These are phyloP conservation scores for Coemansia sp. DNA, from an alignment of 192 early-diverging fungal species.

Conservation along the genomic window DNA sequence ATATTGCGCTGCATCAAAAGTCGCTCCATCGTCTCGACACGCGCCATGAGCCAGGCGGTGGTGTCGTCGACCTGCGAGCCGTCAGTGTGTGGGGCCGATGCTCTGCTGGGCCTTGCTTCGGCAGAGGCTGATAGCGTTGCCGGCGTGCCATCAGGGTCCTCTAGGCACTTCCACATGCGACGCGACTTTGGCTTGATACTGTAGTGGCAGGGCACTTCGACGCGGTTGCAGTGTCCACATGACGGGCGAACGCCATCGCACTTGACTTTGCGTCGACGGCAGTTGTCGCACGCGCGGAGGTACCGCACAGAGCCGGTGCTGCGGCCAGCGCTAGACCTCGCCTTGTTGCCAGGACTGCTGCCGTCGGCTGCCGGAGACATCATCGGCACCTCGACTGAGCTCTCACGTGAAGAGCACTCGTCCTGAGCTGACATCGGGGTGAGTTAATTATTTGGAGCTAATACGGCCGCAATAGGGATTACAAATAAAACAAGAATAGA, in stretches of 20 bases:
- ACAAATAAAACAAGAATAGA: no score
- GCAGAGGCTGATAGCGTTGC: background rate
- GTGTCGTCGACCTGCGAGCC: constrained; percentile 18
- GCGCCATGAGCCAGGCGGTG: constrained; percentile 44
- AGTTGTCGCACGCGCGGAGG: constrained; percentile 54
- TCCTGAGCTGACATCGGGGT: background rate
- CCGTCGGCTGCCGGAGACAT: background rate
- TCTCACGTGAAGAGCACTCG: constrained; percentile 27
- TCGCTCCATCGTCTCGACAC: constrained; percentile 53
- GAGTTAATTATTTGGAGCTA: background rate
- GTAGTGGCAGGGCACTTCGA: constrained; percentile 48
- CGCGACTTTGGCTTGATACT: constrained; percentile 55
- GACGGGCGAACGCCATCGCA: constrained; percentile 49
- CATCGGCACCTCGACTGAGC: constrained; percentile 18
- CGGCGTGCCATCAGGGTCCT: constrained; percentile 10
- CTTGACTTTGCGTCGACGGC: constrained; percentile 53
- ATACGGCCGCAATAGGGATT: no score
- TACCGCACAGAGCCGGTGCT: constrained; percentile 17
- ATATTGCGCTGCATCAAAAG: constrained; percentile 50
- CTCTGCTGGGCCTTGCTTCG: background rate
- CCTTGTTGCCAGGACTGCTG: background rate
- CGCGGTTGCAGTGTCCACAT: constrained; percentile 44
- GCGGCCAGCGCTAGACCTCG: background rate
- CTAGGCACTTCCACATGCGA: constrained; percentile 53
- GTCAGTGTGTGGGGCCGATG: background rate